Evolutionary conservation across 768 basidiomycete species (phyloP).

Genomic region (Termitomyces sp.): DNA sequence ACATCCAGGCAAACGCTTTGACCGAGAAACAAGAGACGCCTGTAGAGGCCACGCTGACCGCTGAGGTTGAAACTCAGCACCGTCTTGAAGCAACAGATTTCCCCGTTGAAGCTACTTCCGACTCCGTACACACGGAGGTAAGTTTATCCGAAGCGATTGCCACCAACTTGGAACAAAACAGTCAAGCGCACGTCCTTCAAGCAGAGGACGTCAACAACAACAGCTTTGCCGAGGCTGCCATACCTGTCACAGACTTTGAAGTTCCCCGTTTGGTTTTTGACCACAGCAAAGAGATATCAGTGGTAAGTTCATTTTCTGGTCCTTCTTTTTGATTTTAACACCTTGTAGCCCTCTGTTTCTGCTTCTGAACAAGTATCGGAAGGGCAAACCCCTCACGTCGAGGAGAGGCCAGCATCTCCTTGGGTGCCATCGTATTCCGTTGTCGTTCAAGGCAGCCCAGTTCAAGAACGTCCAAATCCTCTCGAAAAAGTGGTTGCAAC

Average conservation of each 20-base stretch:
- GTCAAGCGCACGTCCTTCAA: not conserved
- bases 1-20: not conserved
- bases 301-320: conserved; percentile 1
- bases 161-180: not conserved
- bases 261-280: conserved; percentile 9
- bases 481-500: conserved; percentile 3
- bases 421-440: conserved; percentile 32
- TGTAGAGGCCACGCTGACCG: not conserved
- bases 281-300: conserved; percentile 1
- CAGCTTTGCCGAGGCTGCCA: not conserved
- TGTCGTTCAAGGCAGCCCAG: conserved; percentile 23
- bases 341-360: not conserved
- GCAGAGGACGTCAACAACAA: not conserved
- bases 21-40: not conserved
- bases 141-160: not conserved
- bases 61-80: not conserved
- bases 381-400: not conserved
- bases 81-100: not conserved
- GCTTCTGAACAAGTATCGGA: not conserved
- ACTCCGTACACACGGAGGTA: not conserved
- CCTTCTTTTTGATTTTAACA: not conserved
- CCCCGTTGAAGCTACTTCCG: not conserved
- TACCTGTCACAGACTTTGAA: not conserved
- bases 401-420: conserved; percentile 23
- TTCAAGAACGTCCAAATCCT: conserved; percentile 9